These are phyloP conservation scores for Exophiala sp. DNA, from an alignment of 2,329 filamentous ascomycete genomes.

Conservation along the genomic window DNA sequence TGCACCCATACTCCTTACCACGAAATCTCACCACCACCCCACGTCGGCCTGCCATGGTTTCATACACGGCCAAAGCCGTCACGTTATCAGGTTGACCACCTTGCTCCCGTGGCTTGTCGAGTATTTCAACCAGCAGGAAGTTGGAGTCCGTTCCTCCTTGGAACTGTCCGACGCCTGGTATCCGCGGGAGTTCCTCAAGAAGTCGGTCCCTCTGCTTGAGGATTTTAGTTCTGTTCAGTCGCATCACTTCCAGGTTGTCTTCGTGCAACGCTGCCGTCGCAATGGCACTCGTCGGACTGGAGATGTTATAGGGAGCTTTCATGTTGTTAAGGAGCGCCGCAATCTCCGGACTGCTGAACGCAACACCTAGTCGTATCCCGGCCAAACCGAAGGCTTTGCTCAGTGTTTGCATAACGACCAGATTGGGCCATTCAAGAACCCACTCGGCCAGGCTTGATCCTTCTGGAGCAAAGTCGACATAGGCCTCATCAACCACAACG, in stretches of 20 bases:
- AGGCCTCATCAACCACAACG: constrained; percentile 89
- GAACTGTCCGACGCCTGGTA: constrained; percentile 73
- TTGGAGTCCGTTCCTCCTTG: constrained; percentile 77
- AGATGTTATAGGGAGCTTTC: constrained; percentile 95
- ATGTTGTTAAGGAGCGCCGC: constrained; percentile 79
- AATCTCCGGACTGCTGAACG: constrained; percentile 70
- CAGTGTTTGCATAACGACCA: constrained; percentile 97
- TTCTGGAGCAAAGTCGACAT: constrained; percentile 84
- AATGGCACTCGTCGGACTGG: constrained; percentile 76
- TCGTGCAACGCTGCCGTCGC: constrained; percentile 65
- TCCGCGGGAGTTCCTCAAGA: constrained; percentile 62
- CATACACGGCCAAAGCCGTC: constrained; percentile 72
- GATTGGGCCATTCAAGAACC: constrained; percentile 86
- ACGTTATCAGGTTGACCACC: constrained; percentile 70
- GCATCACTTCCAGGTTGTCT: constrained; percentile 67
- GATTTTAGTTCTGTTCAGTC: constrained; percentile 61
- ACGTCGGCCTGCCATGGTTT: constrained; percentile 72
- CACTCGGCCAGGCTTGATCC: constrained; percentile 80
- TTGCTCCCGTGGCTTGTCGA: constrained; percentile 53
- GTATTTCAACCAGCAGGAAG: constrained; percentile 84
- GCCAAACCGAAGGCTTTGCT: constrained; percentile 96
- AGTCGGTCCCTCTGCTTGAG: constrained; percentile 71
- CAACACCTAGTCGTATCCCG: constrained; percentile 81
- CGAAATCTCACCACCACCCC: constrained; percentile 92
- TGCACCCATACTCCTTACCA: constrained; percentile 84